Base-by-base conservation (phyloP, 2,329 filamentous ascomycete genomes). In the Fusarium nelsonii region DNA sequence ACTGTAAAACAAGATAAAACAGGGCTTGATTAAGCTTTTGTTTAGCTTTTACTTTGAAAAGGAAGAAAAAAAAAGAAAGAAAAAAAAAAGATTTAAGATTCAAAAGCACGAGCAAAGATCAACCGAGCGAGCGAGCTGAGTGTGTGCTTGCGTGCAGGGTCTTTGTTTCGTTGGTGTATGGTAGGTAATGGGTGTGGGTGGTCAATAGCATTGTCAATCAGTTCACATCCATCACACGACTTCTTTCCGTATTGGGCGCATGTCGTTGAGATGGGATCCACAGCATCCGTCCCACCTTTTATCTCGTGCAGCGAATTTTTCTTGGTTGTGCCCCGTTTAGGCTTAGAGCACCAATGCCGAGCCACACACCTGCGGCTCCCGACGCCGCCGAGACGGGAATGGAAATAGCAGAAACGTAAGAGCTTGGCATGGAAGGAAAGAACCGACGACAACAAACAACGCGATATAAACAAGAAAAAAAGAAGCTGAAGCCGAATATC, bases 221-320 rank as follows among this genome's bases (percentile, higher is more conserved):
- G 43, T 55, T 44, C 32, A 23, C 23, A 37, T 40, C 46, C 57
- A 63, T 71, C 69, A 71, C 69, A 64, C 69, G 69, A 71, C 65
- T 59, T 59, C 54, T 71, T 71, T 71, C 69, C 68, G 43, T 51
- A 59, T 71, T 71, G 46, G 61, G 39, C 43, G 43, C 30, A 66
- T 59, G 65, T 71, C 41, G 68, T 70, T 39, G 32, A 45, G 30
- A 23, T 43, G n/a, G 23, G 15, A 20, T 28, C 66, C 66, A 46
- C 45, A n/a, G 7, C 12, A 45, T 23, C 26, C 16, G 33, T 7
- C 28, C 52, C 43, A 48, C 52, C 32, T 32, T 43, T 58, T 58
- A 45, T 59, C 56, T 44, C 33, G 44, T 70, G 51, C 66, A 69
- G 52, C 57, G 49, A 70, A 48, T 43, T 58, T 51, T 58, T 69